These are phyloP conservation scores for Ophiostoma fasciatum DNA, from an alignment of 2,329 filamentous ascomycete genomes.

Conservation along the genomic window DNA sequence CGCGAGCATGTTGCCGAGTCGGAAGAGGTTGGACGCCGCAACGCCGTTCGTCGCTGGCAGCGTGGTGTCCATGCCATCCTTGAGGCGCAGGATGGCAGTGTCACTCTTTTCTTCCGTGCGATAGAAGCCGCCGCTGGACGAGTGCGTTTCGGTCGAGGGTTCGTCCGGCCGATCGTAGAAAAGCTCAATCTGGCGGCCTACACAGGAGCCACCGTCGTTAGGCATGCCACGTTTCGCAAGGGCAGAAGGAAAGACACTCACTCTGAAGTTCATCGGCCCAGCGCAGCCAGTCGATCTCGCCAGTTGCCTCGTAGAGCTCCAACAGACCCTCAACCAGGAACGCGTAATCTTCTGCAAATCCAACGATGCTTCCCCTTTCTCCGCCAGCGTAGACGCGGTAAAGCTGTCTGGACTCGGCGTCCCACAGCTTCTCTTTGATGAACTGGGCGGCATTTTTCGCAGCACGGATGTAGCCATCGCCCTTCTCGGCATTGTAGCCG, in stretches of 20 bases:
- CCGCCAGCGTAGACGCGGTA: slow-evolving; percentile 61
- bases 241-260: slow-evolving; percentile 26
- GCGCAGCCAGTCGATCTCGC: slow-evolving; percentile 54
- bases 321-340: slow-evolving; percentile 73
- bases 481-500: slow-evolving; percentile 37
- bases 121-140: slow-evolving; percentile 52
- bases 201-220: too few species aligned
- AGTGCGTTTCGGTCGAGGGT: slow-evolving; percentile 21
- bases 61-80: slow-evolving; percentile 88
- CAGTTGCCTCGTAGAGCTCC: slow-evolving; percentile 71
- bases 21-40: slow-evolving; percentile 75
- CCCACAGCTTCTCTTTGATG: slow-evolving; percentile 60
- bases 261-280: slow-evolving; percentile 75
- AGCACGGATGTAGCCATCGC: slow-evolving; percentile 44
- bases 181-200: slow-evolving; percentile 56
- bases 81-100: slow-evolving; percentile 70
- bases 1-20: slow-evolving; percentile 44
- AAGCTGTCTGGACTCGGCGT: slow-evolving; percentile 43
- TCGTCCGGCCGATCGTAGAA: slow-evolving; percentile 52
- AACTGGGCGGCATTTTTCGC: slow-evolving; percentile 58
- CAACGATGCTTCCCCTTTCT: slow-evolving; percentile 46
- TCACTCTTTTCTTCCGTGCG: slow-evolving; percentile 47
- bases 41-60: slow-evolving; percentile 83
- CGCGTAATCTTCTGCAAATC: slow-evolving; percentile 89
- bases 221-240: neutral